Conservation (phyloP, 2,329 filamentous ascomycete species). For the Alternaria consortialis region DNA sequence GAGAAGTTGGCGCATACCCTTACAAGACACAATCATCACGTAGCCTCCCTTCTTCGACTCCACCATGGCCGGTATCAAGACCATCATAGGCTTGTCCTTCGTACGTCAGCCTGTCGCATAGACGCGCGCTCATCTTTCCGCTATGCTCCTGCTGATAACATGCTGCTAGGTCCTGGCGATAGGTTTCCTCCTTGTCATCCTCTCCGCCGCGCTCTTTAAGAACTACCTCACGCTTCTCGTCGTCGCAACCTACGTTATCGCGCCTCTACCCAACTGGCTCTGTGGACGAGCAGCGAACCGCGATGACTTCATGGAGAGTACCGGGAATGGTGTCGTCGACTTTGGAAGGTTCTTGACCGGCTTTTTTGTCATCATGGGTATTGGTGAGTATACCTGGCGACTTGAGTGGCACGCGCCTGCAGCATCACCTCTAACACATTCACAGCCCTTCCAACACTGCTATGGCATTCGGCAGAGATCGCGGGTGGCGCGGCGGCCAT, state of each 20-base stretch:
- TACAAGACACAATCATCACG: neutral
- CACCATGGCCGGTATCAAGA: slow-evolving; percentile 89
- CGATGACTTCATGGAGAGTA: slow-evolving; percentile 93
- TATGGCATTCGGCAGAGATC: slow-evolving; percentile 89
- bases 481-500: slow-evolving; percentile 87
- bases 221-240: slow-evolving; percentile 96
- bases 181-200: slow-evolving; percentile 97
- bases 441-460: slow-evolving; percentile 82
- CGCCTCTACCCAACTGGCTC: slow-evolving; percentile 96
- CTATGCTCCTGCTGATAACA: slow-evolving; percentile 8
- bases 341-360: slow-evolving; percentile 94
- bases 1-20: neutral
- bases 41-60: neutral
- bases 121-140: slow-evolving; percentile 11
- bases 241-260: slow-evolving; percentile 92
- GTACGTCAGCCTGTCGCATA: slow-evolving; percentile 61
- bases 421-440: slow-evolving; percentile 19
- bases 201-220: slow-evolving; percentile 93
- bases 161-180: slow-evolving; percentile 81
- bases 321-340: slow-evolving; percentile 85
- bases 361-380: slow-evolving; percentile 96
- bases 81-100: slow-evolving; percentile 98
- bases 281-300: slow-evolving; percentile 86
- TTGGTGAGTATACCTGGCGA: slow-evolving; percentile 71
- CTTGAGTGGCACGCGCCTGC: neutral